Conservation (phyloP, 176 grass and related monocot genomes). For the Carex scoparia region DNA sequence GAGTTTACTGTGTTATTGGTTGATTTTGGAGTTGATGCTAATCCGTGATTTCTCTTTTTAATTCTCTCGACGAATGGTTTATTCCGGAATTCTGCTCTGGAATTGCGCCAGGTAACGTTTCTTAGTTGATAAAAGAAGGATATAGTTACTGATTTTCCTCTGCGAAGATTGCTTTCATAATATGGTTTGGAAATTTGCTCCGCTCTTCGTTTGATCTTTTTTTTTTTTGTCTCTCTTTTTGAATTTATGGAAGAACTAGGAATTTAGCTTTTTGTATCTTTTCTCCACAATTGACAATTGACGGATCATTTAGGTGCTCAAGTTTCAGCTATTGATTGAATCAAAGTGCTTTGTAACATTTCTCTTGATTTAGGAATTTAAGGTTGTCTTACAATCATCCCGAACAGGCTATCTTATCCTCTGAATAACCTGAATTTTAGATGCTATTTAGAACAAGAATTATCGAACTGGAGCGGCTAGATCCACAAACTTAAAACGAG, state of each 20-base stretch:
- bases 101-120: constrained; percentile 7
- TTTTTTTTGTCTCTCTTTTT: neutral
- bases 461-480: constrained; percentile 7
- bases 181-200: neutral
- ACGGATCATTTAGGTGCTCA: neutral
- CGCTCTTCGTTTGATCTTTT: neutral
- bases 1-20: constrained; percentile 9
- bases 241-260: neutral
- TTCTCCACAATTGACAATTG: neutral
- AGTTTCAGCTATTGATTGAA: constrained; percentile 6
- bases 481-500: neutral
- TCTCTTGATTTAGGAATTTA: constrained; percentile 5
- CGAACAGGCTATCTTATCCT: neutral
- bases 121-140: neutral
- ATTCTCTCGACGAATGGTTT: constrained; percentile 13
- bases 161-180: neutral
- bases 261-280: neutral
- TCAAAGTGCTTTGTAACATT: neutral
- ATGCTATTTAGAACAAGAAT: neutral
- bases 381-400: neutral
- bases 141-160: neutral
- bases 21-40: neutral
- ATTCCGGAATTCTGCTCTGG: neutral
- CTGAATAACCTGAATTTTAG: neutral
- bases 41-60: neutral